phyloP scores from a whole-genome alignment of 371 early-diverging fungal genomes.

The Zancudomyces culisetae region DNA sequence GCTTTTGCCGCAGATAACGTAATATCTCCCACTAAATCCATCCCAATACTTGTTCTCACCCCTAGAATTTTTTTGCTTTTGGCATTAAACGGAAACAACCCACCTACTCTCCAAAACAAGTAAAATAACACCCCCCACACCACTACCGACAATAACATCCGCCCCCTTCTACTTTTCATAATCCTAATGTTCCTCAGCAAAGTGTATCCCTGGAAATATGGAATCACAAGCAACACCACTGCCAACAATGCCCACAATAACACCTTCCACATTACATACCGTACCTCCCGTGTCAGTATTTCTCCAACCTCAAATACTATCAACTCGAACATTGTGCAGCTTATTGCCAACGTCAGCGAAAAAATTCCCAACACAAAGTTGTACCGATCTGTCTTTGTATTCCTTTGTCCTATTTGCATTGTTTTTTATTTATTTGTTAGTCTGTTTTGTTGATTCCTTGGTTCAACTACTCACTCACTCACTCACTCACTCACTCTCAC shows the following conservation, averaged over 20 bases:
- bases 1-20: background rate
- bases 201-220: constrained; percentile 51
- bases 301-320: constrained; percentile 63
- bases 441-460: too few species aligned
- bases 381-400: too few species aligned
- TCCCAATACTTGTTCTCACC: background rate
- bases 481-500: too few species aligned
- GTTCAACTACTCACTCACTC: too few species aligned
- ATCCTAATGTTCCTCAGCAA: constrained; percentile 26
- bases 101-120: constrained; percentile 43
- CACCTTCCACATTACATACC: constrained; percentile 57
- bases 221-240: constrained; percentile 47
- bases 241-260: constrained; percentile 40
- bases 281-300: constrained; percentile 41
- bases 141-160: constrained; percentile 22
- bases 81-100: constrained; percentile 27
- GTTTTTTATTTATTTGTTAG: too few species aligned
- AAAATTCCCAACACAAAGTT: constrained; percentile 58
- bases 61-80: background rate
- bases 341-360: constrained; percentile 50
- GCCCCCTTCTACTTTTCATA: too few species aligned
- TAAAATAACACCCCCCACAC: constrained; percentile 44
- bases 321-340: constrained; percentile 60
- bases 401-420: too few species aligned
- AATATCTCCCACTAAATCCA: background rate